Evolutionary conservation across 331 rosid genomes (phyloP), one percentile per base, ranked within the genome.

Genomic region (Malus hybrid): DNA sequence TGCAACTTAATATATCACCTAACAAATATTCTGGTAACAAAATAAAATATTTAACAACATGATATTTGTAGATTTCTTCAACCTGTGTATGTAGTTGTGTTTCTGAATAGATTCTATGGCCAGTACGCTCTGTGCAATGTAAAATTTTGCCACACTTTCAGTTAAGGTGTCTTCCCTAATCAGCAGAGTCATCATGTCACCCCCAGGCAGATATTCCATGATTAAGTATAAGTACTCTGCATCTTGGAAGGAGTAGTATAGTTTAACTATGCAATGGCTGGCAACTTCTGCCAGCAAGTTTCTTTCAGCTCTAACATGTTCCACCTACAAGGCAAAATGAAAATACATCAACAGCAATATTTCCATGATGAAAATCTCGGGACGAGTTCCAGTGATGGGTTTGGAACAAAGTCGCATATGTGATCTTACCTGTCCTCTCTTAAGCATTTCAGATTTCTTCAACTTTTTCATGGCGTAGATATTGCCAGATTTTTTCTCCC

Each of bases 121-220:
- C 81, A 92, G 86, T 69, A 95, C 93, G 84, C 99, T 92, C 77
- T 95, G 99, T 48, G 99, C 99, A 75, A 95, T 90, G 86, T 95
- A 95, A 88, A 95, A 95, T 78, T 84, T 90, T 76, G 98, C 88
- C 78, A 92, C 93, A 79, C 71, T 78, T 85, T 95, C 99, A 76
- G 89, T 81, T 80, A 95, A 85, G 73, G 97, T 95, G 78, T 92
- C 97, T 88, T 92, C 99, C 83, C 99, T 92, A 85, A 95, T 95
- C 79, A 95, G 87, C 74, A 95, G 86, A 78, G 98, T 95, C 99
- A 95, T 95, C 85, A 95, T 71, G 86, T 95, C 99, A 79, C 99
- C 99, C 55, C 99, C 99, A 69, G 99, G 99, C 6, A 95, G 93
- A 84, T 95, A 95, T 86, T 95, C 99, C 99, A 95, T 95, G 19